Conservation (phyloP, 176 grass and related monocot species). For the Carex pumila region DNA sequence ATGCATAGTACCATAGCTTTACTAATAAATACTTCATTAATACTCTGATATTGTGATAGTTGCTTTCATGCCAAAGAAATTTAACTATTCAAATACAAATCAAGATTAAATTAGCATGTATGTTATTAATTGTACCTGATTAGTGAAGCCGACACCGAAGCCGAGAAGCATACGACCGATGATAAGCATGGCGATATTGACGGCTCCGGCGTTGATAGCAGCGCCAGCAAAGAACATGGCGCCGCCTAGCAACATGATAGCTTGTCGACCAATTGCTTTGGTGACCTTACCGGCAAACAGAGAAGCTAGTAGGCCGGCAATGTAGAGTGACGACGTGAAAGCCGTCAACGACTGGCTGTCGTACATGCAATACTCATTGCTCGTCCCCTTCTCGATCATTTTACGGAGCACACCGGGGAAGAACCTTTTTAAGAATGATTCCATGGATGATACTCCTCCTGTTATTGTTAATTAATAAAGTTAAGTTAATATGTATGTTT, state of each 20-base stretch:
- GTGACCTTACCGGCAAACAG: slow-evolving; percentile 52
- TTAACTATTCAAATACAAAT: no score
- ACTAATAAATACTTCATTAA: no score
- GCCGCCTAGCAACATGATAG: slow-evolving; percentile 52
- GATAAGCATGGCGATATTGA: slow-evolving; percentile 84
- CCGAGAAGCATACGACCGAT: slow-evolving; percentile 68
- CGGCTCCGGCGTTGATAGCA: slow-evolving; percentile 44
- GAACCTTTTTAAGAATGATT: slow-evolving; percentile 57
- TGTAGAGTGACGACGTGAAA: slow-evolving; percentile 78
- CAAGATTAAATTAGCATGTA: neutral
- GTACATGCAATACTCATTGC: slow-evolving; percentile 59
- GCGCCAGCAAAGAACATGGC: slow-evolving; percentile 56
- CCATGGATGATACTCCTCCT: slow-evolving; percentile 63
- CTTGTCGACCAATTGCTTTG: slow-evolving; percentile 45
- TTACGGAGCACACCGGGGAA: slow-evolving; percentile 46
- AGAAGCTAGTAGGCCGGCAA: slow-evolving; percentile 54
- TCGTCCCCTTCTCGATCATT: slow-evolving; percentile 27
- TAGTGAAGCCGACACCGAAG: slow-evolving; percentile 75
- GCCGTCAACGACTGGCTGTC: slow-evolving; percentile 68
- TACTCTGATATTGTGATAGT: no score
- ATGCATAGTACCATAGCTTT: no score
- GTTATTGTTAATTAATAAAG: neutral
- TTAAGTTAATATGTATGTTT: no score
- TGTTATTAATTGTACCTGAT: slow-evolving; percentile 44
- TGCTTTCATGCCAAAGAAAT: no score